A percentile compares a stretch with the other conserved stretches of the same genome.
phyloP scores from a whole-genome alignment of 176 grass and related monocot genomes.

The Eremochloa ophiuroides region DNA sequence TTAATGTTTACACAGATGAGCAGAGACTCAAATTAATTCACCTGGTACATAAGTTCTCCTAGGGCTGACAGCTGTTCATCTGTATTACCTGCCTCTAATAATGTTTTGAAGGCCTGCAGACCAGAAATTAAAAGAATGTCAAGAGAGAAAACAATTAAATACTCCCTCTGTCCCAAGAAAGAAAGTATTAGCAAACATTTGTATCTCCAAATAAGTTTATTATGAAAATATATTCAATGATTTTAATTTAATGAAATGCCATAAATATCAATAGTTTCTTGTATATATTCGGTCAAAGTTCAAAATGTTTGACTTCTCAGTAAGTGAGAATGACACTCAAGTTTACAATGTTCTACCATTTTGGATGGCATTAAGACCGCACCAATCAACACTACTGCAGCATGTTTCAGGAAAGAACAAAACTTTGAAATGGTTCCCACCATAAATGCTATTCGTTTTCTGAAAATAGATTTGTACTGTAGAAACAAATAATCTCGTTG shows the following conservation, averaged over 20 bases:
- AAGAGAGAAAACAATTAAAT: neutral
- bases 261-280: too few relatives aligned
- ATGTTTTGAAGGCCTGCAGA: constrained; percentile 55
- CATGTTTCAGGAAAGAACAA: neutral
- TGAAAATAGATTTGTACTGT: neutral
- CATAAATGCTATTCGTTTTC: neutral
- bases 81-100: constrained; percentile 65
- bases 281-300: too few relatives aligned
- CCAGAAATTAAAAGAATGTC: constrained; percentile 5
- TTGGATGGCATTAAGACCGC: neutral
- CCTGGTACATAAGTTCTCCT: constrained; percentile 99
- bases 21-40: constrained; percentile 36
- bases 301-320: too few relatives aligned
- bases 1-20: neutral
- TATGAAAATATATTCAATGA: too few relatives aligned
- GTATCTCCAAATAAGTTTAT: too few relatives aligned
- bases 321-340: neutral
- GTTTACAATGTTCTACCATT: neutral
- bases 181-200: too few relatives aligned
- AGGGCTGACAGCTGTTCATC: constrained; percentile 84
- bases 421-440: neutral
- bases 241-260: too few relatives aligned
- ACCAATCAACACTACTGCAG: neutral
- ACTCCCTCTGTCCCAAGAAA: too few relatives aligned
- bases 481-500: neutral